Conservation (phyloP, 352 stramenopile genomes). For the Globisporangium echinulatum region DNA sequence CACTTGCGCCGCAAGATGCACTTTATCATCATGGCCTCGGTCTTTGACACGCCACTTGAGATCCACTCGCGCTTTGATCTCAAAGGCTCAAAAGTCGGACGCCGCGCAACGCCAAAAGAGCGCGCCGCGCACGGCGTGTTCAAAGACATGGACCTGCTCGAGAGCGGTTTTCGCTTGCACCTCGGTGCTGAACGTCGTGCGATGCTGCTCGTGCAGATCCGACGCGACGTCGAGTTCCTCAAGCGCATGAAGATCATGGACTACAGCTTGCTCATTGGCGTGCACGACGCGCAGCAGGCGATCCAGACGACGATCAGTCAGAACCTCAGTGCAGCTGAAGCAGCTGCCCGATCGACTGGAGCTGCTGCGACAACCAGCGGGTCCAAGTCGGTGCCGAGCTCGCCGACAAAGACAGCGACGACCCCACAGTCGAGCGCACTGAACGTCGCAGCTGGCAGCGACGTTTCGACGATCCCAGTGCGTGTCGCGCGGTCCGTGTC, state of each 20-base stretch:
- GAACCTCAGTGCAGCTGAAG: slow-evolving; percentile 12
- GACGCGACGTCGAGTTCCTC: slow-evolving; percentile 88
- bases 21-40: slow-evolving; percentile 95
- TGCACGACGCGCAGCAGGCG: slow-evolving; percentile 76
- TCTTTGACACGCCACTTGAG: slow-evolving; percentile 93
- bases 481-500: slow-evolving; percentile 25
- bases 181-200: slow-evolving; percentile 63
- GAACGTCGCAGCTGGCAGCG: neutral
- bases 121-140: slow-evolving; percentile 56
- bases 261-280: slow-evolving; percentile 89
- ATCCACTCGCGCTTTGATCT: slow-evolving; percentile 89
- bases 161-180: slow-evolving; percentile 81
- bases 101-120: slow-evolving; percentile 58
- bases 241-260: slow-evolving; percentile 94
- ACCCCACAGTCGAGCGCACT: neutral
- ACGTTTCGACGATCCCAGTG: slow-evolving; percentile 8
- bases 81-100: slow-evolving; percentile 88
- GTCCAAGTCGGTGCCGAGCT: slow-evolving; percentile 37
- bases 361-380: slow-evolving; percentile 2
- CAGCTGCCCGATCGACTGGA: neutral
- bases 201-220: slow-evolving; percentile 84
- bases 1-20: slow-evolving; percentile 92
- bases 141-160: slow-evolving; percentile 90
- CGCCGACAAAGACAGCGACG: slow-evolving; percentile 16
- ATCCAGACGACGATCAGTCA: slow-evolving; percentile 50